Percentiles rank a stretch among this genome's conserved stretches.
These are phyloP conservation scores for Lactarius akahatsu DNA, from an alignment of 768 basidiomycete genomes.

Conservation along the genomic window DNA sequence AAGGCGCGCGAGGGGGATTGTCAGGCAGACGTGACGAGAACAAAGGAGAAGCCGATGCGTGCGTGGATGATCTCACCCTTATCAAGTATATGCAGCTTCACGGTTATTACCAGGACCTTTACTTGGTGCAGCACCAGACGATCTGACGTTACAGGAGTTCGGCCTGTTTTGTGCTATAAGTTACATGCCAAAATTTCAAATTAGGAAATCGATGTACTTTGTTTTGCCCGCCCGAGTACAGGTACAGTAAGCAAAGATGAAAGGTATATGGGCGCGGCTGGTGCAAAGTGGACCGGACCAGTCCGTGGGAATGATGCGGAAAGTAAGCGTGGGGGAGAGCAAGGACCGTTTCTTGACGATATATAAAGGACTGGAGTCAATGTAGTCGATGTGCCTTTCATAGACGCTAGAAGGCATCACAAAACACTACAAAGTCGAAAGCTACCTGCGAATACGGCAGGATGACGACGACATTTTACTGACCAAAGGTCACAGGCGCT, in stretches of 20 bases:
- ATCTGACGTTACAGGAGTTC: neutral
- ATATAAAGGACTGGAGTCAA: too few species aligned
- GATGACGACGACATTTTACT: too few species aligned
- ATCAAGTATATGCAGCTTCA: neutral
- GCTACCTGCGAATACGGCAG: too few species aligned
- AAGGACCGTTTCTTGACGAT: too few species aligned
- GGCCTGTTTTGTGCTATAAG: too few species aligned
- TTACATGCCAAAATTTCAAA: neutral
- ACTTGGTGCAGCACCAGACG: neutral
- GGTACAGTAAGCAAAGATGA: too few species aligned
- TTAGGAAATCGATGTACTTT: neutral
- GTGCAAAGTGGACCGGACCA: too few species aligned
- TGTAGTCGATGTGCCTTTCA: too few species aligned
- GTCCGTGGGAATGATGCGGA: neutral
- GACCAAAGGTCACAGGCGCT: neutral
- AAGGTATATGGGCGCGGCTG: neutral
- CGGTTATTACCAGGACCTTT: neutral
- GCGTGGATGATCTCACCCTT: neutral
- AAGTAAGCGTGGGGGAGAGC: too few species aligned
- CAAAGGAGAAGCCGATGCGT: conserved; percentile 6
- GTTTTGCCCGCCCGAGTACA: too few species aligned
- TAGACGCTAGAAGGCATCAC: too few species aligned
- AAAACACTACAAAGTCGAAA: too few species aligned
- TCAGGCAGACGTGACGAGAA: conserved; percentile 9
- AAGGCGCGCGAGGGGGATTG: conserved; percentile 7